phyloP scores from a whole-genome alignment of 2,329 filamentous ascomycete genomes.

The Xylaria sp. region DNA sequence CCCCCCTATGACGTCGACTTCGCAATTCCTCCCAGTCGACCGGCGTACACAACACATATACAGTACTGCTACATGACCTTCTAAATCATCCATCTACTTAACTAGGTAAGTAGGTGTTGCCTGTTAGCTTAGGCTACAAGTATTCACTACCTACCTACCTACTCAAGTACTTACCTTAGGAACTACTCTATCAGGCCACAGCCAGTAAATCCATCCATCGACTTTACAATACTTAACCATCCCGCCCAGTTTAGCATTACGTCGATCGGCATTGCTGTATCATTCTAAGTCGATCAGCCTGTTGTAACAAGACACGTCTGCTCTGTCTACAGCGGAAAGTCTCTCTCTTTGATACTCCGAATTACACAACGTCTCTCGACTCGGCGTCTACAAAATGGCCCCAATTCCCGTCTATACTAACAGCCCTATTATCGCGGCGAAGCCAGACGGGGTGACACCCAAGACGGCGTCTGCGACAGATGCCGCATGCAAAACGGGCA shows the following conservation, averaged over 20 bases:
- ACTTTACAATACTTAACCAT: background rate
- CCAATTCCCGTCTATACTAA: conserved; percentile 69
- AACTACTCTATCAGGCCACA: background rate
- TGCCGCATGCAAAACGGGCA: conserved; percentile 35
- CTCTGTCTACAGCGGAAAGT: background rate
- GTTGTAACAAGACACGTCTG: conserved; percentile 3
- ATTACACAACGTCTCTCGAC: conserved; percentile 6
- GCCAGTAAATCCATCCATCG: background rate
- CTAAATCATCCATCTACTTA: background rate
- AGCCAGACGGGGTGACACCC: conserved; percentile 56
- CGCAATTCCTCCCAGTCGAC: background rate
- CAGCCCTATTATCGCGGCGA: conserved; percentile 65
- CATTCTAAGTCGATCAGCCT: background rate
- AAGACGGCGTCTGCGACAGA: conserved; percentile 42
- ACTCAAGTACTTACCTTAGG: too few relatives aligned
- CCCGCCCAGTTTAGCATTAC: background rate
- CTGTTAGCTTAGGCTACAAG: background rate
- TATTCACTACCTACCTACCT: background rate
- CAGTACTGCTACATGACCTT: background rate
- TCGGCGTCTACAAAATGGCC: conserved; percentile 57
- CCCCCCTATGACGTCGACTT: conserved; percentile 33
- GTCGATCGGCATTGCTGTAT: conserved; percentile 10
- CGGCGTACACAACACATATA: background rate
- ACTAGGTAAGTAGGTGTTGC: too few relatives aligned
- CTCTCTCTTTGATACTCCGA: conserved; percentile 1